These are phyloP conservation scores for Fomitopsis serialis DNA, from an alignment of 768 basidiomycete species.

Conservation along the genomic window DNA sequence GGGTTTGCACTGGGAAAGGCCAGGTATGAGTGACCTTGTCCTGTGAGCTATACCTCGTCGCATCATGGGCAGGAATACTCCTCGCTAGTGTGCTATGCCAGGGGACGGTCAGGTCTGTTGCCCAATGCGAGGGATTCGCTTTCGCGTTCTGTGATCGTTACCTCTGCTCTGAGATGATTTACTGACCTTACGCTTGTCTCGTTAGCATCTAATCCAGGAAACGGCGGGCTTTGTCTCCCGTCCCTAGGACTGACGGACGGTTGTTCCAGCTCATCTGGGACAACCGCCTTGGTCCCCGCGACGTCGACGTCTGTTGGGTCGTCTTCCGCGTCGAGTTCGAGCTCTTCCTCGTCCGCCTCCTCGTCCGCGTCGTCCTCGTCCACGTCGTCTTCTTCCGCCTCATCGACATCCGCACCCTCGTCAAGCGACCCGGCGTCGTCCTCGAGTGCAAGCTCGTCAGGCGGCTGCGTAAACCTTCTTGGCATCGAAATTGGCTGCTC, in stretches of 20 bases:
- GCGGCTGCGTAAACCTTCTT: not conserved
- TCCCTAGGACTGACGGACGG: not conserved
- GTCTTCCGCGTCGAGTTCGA: not conserved
- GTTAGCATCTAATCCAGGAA: too few relatives aligned
- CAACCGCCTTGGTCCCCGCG: not conserved
- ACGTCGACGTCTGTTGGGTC: not conserved
- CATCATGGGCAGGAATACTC: too few relatives aligned
- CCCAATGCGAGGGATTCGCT: too few relatives aligned
- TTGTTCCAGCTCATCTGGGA: not conserved
- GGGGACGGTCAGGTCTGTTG: too few relatives aligned
- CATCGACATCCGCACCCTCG: not conserved
- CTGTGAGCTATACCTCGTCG: too few relatives aligned
- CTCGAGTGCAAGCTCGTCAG: conserved; percentile 2
- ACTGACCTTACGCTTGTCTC: too few relatives aligned
- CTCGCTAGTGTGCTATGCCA: too few relatives aligned
- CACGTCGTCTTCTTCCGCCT: not conserved
- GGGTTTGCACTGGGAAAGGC: too few relatives aligned
- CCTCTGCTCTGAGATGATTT: too few relatives aligned
- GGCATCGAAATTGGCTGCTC: not conserved
- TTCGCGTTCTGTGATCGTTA: too few relatives aligned
- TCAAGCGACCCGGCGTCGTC: not conserved
- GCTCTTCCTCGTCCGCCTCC: not conserved
- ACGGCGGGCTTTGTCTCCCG: not conserved
- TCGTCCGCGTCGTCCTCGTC: not conserved
- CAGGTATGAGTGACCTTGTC: too few relatives aligned